These are phyloP conservation scores for Tuber brumale DNA, from an alignment of 495 filamentous ascomycete species.

Conservation along the genomic window DNA sequence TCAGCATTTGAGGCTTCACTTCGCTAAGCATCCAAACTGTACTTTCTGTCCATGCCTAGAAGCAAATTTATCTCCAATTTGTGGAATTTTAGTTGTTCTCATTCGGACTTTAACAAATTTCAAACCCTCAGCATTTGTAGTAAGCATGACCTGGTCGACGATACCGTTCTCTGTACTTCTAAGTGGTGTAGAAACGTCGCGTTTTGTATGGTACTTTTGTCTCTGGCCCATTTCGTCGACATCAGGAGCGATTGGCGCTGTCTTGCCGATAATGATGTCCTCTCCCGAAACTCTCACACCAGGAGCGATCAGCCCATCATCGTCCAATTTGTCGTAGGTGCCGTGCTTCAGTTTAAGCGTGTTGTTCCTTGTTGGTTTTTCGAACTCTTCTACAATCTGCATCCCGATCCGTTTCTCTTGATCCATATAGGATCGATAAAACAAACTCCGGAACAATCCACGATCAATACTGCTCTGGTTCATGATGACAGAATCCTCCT, in stretches of 20 bases:
- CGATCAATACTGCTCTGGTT: constrained; percentile 98
- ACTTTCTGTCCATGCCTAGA: constrained; percentile 94
- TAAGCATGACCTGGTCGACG: constrained; percentile 84
- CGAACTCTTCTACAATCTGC: constrained; percentile 80
- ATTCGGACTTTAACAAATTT: constrained; percentile 96
- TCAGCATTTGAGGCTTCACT: neutral
- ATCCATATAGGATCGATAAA: constrained; percentile 94
- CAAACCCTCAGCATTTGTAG: constrained; percentile 82
- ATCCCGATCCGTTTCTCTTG: constrained; percentile 91
- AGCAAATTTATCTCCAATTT: constrained; percentile 99
- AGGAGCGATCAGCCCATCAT: constrained; percentile 87
- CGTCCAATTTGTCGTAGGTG: constrained; percentile 96
- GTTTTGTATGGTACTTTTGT: constrained; percentile 80
- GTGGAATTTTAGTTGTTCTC: constrained; percentile 92
- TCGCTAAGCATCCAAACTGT: neutral
- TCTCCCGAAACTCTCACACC: constrained; percentile 92
- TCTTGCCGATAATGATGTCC: constrained; percentile 99
- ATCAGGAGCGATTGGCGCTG: constrained; percentile 83
- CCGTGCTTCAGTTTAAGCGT: constrained; percentile 87
- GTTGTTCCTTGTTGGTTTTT: constrained; percentile 83
- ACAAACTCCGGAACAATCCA: constrained; percentile 92
- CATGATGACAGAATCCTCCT: constrained; percentile 99
- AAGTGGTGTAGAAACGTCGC: constrained; percentile 89
- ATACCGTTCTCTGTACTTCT: constrained; percentile 95
- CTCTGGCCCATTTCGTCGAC: constrained; percentile 89